Evolutionary conservation across 441 rosid genomes (phyloP).

Genomic region (Euphorbia corollata): DNA sequence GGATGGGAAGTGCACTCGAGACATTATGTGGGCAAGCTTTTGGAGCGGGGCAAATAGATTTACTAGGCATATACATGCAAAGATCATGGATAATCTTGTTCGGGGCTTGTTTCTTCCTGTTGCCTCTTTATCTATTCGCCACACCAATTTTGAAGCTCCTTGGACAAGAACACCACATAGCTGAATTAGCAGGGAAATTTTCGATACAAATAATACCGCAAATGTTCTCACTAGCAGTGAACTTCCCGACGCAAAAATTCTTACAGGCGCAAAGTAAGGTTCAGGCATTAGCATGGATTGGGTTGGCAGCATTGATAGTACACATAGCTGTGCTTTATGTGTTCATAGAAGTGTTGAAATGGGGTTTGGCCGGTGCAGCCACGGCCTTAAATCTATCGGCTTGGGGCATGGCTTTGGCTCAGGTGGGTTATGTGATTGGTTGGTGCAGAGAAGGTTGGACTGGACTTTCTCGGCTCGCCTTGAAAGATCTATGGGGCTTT

Average conservation of each 20-base stretch:
- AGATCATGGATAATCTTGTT: conserved; percentile 66
- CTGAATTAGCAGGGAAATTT: conserved; percentile 55
- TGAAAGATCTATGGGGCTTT: conserved; percentile 62
- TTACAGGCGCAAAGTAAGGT: conserved; percentile 82
- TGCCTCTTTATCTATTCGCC: conserved; percentile 53
- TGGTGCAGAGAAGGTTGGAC: conserved; percentile 62
- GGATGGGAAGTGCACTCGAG: conserved; percentile 85
- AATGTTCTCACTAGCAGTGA: conserved; percentile 71
- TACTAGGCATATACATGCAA: conserved; percentile 71
- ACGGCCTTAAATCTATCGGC: conserved; percentile 57
- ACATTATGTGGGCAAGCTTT: conserved; percentile 76
- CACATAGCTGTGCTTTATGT: conserved; percentile 45
- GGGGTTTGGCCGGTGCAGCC: conserved; percentile 76
- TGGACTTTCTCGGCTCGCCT: conserved; percentile 57
- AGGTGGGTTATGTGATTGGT: conserved; percentile 40
- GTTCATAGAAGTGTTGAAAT: conserved; percentile 48
- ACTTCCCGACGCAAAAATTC: conserved; percentile 75
- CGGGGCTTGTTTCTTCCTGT: conserved; percentile 43
- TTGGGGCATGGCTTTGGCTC: conserved; percentile 57
- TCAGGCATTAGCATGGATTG: conserved; percentile 64
- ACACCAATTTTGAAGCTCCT: conserved; percentile 49
- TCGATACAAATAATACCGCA: conserved; percentile 72
- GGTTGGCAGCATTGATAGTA: conserved; percentile 42
- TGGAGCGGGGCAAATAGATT: conserved; percentile 56
- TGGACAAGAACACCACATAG: conserved; percentile 56